phyloP scores from a whole-genome alignment of 148 eudicot species.

The Rhododendron griersonianum region DNA sequence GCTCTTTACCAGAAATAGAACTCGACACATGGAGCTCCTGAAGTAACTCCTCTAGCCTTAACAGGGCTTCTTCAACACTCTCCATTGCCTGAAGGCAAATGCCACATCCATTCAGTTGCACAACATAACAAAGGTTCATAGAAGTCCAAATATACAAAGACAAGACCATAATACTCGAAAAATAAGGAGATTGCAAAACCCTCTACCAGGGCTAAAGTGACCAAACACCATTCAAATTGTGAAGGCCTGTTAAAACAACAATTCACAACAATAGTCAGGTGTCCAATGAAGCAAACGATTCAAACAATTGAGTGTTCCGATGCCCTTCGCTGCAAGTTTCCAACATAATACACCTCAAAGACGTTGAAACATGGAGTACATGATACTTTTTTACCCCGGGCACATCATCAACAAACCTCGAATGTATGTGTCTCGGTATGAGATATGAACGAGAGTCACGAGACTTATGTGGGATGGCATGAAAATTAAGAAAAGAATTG shows the following conservation, averaged over 20 bases:
- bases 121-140: constrained; percentile 7
- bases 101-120: constrained; percentile 2
- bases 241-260: background rate
- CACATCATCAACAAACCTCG: background rate
- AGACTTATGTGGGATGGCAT: background rate
- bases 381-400: background rate
- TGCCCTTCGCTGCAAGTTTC: background rate
- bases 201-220: background rate
- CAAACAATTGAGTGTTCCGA: background rate
- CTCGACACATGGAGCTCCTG: constrained; percentile 93
- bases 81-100: constrained; percentile 66
- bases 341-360: background rate
- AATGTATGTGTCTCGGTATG: background rate
- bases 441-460: background rate
- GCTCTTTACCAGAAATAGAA: constrained; percentile 86
- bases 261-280: background rate
- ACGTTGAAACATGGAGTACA: background rate
- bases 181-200: background rate
- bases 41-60: constrained; percentile 80
- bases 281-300: background rate
- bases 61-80: constrained; percentile 87
- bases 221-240: background rate
- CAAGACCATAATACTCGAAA: background rate
- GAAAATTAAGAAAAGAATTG: background rate
- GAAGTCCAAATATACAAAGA: background rate